Conservation (phyloP, 257 asterid species). For the Solanum clarkiae region DNA sequence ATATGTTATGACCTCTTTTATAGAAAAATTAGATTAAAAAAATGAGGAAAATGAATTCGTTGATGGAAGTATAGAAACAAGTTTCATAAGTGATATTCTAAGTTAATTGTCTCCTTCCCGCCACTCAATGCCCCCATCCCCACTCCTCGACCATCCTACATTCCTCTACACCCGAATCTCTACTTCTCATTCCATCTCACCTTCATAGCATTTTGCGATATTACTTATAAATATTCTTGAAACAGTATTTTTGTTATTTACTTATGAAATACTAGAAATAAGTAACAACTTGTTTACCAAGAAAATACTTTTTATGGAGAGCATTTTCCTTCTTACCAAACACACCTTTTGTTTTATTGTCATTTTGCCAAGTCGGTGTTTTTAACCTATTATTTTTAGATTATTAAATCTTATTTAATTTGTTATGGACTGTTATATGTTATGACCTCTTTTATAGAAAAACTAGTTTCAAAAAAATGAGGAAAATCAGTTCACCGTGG, state of each 20-base stretch:
- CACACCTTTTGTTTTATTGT: background rate
- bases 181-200: background rate
- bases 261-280: too few species aligned
- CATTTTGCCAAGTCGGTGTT: background rate
- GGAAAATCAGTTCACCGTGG: background rate
- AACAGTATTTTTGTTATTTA: too few species aligned
- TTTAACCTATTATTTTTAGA: background rate
- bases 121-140: background rate
- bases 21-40: background rate
- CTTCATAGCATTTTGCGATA: background rate
- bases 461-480: background rate
- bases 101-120: background rate
- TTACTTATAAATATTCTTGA: background rate
- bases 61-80: background rate
- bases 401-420: background rate
- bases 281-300: background rate
- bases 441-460: background rate
- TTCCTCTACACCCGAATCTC: background rate
- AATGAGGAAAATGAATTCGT: background rate
- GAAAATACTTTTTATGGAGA: too few species aligned
- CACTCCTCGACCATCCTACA: background rate
- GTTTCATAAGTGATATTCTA: background rate
- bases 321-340: background rate
- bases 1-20: too few species aligned
- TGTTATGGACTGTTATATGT: background rate